phyloP scores from a whole-genome alignment of 2,329 filamentous ascomycete genomes.

The Graphiopsis chlorocephala region DNA sequence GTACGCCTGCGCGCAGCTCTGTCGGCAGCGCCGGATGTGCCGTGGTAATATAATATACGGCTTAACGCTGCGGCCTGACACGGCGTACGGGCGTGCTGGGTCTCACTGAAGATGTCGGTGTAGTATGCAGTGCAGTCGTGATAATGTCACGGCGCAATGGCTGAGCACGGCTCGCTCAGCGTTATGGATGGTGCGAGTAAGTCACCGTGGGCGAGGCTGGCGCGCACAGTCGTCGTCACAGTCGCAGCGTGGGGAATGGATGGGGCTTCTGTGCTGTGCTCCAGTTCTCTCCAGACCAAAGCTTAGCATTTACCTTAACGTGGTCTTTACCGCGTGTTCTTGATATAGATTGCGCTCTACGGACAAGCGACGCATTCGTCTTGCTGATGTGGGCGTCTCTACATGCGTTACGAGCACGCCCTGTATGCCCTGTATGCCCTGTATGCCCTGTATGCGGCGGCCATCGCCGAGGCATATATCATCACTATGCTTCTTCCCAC shows the following conservation, averaged over 20 bases:
- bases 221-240: neutral
- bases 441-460: no score
- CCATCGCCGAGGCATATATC: neutral
- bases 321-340: neutral
- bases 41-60: neutral
- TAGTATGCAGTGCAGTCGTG: neutral
- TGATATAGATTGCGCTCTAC: neutral
- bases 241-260: neutral
- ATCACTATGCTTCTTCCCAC: neutral
- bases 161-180: neutral
- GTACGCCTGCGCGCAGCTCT: neutral
- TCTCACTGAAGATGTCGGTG: neutral
- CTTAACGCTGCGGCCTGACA: neutral
- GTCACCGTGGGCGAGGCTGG: neutral
- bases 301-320: neutral
- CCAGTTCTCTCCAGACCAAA: neutral
- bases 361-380: neutral
- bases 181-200: no score
- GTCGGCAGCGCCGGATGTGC: slow-evolving; percentile 4
- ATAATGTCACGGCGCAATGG: neutral
- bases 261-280: no score
- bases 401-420: neutral
- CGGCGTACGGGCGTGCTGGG: neutral
- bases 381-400: neutral
- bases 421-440: neutral